A percentile compares a stretch with the other conserved stretches of the same genome.
These are phyloP conservation scores for Cladosporium phlei DNA, from an alignment of 2,329 filamentous ascomycete genomes.

Conservation along the genomic window DNA sequence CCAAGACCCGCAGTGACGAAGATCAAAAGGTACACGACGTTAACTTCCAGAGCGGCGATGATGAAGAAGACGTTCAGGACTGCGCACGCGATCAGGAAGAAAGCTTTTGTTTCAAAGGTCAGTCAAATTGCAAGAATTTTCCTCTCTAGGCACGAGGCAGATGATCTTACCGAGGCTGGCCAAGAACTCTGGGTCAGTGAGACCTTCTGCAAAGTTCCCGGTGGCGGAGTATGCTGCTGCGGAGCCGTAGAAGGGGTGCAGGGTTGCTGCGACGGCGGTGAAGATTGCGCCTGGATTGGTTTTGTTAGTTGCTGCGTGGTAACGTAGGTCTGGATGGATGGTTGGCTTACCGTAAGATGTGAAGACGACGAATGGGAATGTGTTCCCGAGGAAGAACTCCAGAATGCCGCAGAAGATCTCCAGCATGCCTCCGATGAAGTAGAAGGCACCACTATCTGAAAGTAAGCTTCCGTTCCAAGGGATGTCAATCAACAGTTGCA, in stretches of 20 bases:
- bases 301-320: background rate
- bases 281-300: conserved; percentile 17
- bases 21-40: conserved; percentile 22
- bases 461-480: conserved; percentile 1
- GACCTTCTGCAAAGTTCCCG: conserved; percentile 9
- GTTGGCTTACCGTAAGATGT: conserved; percentile 19
- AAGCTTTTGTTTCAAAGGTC: background rate
- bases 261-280: conserved; percentile 18
- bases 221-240: conserved; percentile 18
- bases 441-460: conserved; percentile 26
- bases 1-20: conserved; percentile 18
- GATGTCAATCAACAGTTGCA: no score
- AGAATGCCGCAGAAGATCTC: conserved; percentile 32
- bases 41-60: conserved; percentile 19
- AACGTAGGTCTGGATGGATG: background rate
- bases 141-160: no score
- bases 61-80: conserved; percentile 15
- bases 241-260: conserved; percentile 20
- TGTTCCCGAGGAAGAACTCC: conserved; percentile 35
- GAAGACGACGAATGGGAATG: conserved; percentile 28
- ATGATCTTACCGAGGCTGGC: conserved; percentile 18
- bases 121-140: background rate
- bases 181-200: conserved; percentile 16
- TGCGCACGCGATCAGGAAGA: background rate
- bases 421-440: conserved; percentile 34